Percentiles rank a stretch among this genome's conserved stretches.
Evolutionary conservation across 2,329 filamentous ascomycete species (phyloP).

Genomic region (Didymella keratinophila): DNA sequence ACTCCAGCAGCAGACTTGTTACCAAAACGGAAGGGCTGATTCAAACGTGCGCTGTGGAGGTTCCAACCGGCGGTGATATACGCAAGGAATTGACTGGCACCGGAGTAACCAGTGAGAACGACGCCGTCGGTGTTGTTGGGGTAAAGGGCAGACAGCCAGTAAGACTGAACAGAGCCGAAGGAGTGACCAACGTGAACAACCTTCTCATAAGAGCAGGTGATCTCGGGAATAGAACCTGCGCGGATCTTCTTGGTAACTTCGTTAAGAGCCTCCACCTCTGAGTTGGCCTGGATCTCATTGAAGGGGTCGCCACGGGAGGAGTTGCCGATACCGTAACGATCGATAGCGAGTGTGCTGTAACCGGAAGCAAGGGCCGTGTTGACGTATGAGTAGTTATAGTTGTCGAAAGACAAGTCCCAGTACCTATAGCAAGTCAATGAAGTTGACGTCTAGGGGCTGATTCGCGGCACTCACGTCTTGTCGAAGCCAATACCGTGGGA

Average conservation of each 20-base stretch:
- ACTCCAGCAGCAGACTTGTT: slow-evolving; percentile 32
- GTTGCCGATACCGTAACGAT: slow-evolving; percentile 68
- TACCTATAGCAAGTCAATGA: slow-evolving; percentile 53
- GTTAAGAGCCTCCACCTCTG: slow-evolving; percentile 66
- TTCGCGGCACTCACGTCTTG: slow-evolving; percentile 50
- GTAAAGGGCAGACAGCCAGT: slow-evolving; percentile 61
- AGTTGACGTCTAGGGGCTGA: background rate
- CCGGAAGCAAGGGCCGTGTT: slow-evolving; percentile 62
- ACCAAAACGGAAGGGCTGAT: slow-evolving; percentile 53
- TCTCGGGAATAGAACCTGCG: slow-evolving; percentile 54
- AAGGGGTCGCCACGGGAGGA: slow-evolving; percentile 67
- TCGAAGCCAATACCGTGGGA: slow-evolving; percentile 65
- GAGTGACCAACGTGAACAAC: slow-evolving; percentile 70
- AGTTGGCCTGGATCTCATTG: slow-evolving; percentile 65
- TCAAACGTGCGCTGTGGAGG: slow-evolving; percentile 56
- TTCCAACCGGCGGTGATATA: slow-evolving; percentile 58
- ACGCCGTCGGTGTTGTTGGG: slow-evolving; percentile 65
- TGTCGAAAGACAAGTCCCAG: slow-evolving; percentile 67
- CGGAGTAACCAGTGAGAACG: slow-evolving; percentile 67
- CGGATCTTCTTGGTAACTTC: slow-evolving; percentile 62
- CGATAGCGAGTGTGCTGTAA: slow-evolving; percentile 68
- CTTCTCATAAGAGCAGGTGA: slow-evolving; percentile 52
- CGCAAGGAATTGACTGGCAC: slow-evolving; percentile 55
- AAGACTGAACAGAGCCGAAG: slow-evolving; percentile 67
- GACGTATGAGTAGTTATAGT: slow-evolving; percentile 70